Evolutionary conservation across 371 early-diverging fungal species (phyloP), one percentile per base, ranked within the genome.

Genomic region (Massospora cicadina): DNA sequence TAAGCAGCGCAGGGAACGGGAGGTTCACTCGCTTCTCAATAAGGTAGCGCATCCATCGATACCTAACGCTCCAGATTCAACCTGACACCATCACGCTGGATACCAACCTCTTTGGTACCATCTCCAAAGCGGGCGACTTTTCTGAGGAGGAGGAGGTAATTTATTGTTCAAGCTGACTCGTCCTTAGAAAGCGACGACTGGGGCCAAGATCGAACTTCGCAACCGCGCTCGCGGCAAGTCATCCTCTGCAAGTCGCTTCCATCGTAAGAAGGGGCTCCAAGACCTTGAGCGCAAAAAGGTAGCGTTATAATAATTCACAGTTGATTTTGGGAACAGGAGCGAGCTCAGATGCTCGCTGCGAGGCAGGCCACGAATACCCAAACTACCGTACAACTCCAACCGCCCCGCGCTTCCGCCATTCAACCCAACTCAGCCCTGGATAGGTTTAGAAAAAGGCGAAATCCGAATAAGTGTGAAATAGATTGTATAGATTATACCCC

Each of bases 11-110:
- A 87, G 86, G 74, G 94, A 98, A 71, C 69, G 78, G 62, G 98
- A 98, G 76, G 95, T 99, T 21, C 89, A 88, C 71, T 71, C 75
- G 65, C 76, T 99, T 56, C 71, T 99, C 72, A 97, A 98, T 69
- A 91, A 94, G 78, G 80, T 91, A 65, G 66, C 69, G 29, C 66
- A 68, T 55, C 68, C 67, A 67, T 70, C 68, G 66, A 31, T 57
- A 27, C 1, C 54, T 27, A 58, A 54, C 21, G 25, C 63, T 30
- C n/a, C 53, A 71, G 71, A 67, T 81, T 63, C 90, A 90, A 64
- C 89, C 92, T 43, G 90, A 91, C 55, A 90, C 89, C 77, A 93
- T 97, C 67, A 74, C 84, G 7, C 74, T 97, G 61, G 84, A 95
- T 69, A 89, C 91, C 12, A 81, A 74, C 54, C 71, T 81, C 29